Base-by-base conservation (phyloP, 768 basidiomycete species). In the Serendipita sp. region DNA sequence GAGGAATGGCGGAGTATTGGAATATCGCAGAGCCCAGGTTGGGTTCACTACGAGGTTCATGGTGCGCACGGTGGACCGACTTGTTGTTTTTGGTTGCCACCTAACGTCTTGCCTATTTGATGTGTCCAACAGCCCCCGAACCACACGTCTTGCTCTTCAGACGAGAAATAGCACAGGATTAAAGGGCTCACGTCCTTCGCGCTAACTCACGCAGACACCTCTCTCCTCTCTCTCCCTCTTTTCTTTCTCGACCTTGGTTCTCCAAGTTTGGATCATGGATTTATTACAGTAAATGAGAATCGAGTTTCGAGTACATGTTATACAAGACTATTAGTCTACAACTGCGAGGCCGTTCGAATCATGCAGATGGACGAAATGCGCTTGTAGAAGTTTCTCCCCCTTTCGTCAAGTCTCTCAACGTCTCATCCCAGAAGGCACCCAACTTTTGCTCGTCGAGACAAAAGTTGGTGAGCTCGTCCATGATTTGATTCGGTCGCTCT, bases 21-120 rank as follows among this genome's bases (percentile, higher is more conserved):
- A 7, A 95, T 97, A 68, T 89, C 88, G 46, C 95, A 99, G 76
- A 93, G 90, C 74, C 78, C 95, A 28, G 94, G 94, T 2, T 98
- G 94, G 93, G 89, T 91, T 71, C 93, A 96, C 70, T 97, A 94
- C 70, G 93, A 94, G 78, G 89, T 94, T n/a, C 94, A 97, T 71
- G 89, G 92, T 87, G 68, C 68, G 80, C 60, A 30, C 34, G 18
- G 52, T 44, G 30, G 63, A 10, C 15, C 56, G 65, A 64, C 23
- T 64, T 34, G 62, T 32, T 51, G 65, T 38, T 54, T 8, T 38
- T n/a, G 44, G 63, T 16, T 64, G 56, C 60, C 64, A n/a, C 52
- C 58, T 41, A 41, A 41, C 41, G 13, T 41, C 64, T 32, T 18
- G 16, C 63, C 35, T 63, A 56, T 47, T 60, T 44, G 63, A 30